Percentiles rank a stretch among this genome's conserved stretches.
These are phyloP conservation scores for Bigelowiella natans DNA, from an alignment of 78 protist genomes.

Conservation along the genomic window DNA sequence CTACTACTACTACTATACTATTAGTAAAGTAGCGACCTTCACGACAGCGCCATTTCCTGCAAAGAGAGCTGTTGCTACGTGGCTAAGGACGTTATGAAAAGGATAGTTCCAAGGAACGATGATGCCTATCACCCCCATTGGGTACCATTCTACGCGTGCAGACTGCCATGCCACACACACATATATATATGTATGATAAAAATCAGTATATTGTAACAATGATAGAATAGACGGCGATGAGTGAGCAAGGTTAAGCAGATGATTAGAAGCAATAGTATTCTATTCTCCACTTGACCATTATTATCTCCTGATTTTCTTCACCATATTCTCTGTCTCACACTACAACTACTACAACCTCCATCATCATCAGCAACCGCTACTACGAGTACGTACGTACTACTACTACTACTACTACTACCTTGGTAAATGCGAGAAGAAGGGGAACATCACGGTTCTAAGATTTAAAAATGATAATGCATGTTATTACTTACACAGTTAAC, in stretches of 20 bases:
- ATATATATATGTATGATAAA: neutral
- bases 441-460: neutral
- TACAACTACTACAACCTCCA: too few species aligned
- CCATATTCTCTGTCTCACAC: too few species aligned
- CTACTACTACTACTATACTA: too few species aligned
- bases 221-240: neutral
- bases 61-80: neutral
- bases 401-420: neutral
- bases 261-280: too few species aligned
- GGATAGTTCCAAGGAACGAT: conserved; percentile 46
- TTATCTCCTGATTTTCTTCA: too few species aligned
- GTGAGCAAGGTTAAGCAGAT: too few species aligned
- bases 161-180: neutral
- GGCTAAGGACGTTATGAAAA: conserved; percentile 28
- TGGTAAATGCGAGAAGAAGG: neutral
- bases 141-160: conserved; percentile 9
- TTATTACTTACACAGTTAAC: neutral
- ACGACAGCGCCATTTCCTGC: conserved; percentile 22
- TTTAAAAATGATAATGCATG: neutral
- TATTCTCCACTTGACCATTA: too few species aligned
- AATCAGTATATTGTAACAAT: neutral
- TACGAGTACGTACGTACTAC: neutral
- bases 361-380: too few species aligned
- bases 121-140: conserved; percentile 19
- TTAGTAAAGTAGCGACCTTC: conserved; percentile 9